A percentile compares a stretch with the other conserved stretches of the same genome.
These are phyloP conservation scores for Kazachstania africana DNA, from an alignment of 805 yeast species.

Conservation along the genomic window DNA sequence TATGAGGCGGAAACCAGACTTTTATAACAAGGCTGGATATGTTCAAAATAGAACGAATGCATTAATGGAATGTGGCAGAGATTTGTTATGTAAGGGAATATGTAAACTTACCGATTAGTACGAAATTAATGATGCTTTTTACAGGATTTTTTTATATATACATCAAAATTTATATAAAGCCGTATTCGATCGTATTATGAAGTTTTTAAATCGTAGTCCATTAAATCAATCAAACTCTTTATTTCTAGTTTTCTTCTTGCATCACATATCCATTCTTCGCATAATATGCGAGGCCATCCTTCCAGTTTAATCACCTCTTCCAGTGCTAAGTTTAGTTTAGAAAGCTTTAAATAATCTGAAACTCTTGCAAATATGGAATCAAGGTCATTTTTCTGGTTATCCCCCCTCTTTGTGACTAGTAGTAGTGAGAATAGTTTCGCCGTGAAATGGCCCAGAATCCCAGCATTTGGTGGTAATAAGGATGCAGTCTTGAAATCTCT, in stretches of 20 bases:
- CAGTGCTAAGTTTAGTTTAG: conserved; percentile 77
- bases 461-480: conserved; percentile 88
- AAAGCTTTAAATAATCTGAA: conserved; percentile 57
- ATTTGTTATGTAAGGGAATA: conserved; percentile 23
- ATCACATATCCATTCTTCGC: conserved; percentile 84
- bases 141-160: not conserved
- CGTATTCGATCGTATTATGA: no score
- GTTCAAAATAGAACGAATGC: conserved; percentile 29
- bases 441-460: conserved; percentile 81
- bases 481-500: conserved; percentile 87
- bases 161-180: no score
- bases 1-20: conserved; percentile 27
- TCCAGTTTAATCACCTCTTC: conserved; percentile 82
- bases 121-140: not conserved
- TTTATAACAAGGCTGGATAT: conserved; percentile 27
- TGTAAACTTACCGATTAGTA: conserved; percentile 11
- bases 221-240: conserved; percentile 61
- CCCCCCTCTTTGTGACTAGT: conserved; percentile 22
- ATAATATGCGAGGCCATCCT: conserved; percentile 87
- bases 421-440: conserved; percentile 68
- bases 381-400: conserved; percentile 50
- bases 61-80: conserved; percentile 28
- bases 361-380: conserved; percentile 86
- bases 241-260: conserved; percentile 84
- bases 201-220: conserved; percentile 54